Evolutionary conservation across 176 grass and related monocot species (phyloP), one percentile per base, ranked within the genome.

Genomic region (Alloteropsis semialata): DNA sequence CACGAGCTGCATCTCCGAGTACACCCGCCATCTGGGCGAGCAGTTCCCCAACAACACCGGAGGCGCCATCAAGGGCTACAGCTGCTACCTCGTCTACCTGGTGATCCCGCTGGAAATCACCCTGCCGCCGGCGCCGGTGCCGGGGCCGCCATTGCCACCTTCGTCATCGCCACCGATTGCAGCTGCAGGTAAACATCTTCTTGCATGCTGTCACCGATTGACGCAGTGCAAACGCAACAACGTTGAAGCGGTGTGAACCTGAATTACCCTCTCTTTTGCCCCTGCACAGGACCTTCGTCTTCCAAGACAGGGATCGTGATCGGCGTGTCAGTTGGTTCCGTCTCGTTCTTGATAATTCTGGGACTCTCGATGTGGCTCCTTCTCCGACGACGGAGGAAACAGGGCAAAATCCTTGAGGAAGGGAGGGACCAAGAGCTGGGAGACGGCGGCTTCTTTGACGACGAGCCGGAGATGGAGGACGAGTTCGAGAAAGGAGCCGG

Each of bases 401-500:
- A 1, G 1, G 53, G 53, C 7, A 65, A 6, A 22, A 14, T 78
- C 9, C 28, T 69, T 1, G 8, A 22, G 11, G 0, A 48, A 15
- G 5, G 6, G 13, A 87, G 3, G 27, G 65, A 72, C 21, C 22
- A 22, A 3, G 65, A 84, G 74, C 22, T 88, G 54, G 65, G 37
- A 55, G 65, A 88, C 3, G 73, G 19, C 1, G 41, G 1, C 19
- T 73, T 79, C 46, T 57, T 66, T 2, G 54, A 64, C 30, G 67
- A 49, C 1, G 58, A 84, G 17, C 43, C 30, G 1, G 48, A n/a
- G 36, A 72, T 73, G 66, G 58, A 88, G 5, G 81, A 84, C 12
- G 87, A 84, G 0, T 84, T 89, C 6, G 50, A 84, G 50, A 80
- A 38, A 69, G 76, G 76, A 6, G 69, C 87, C 0, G 82, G 87